Percentiles rank a stretch among this genome's conserved stretches.
phyloP scores from a whole-genome alignment of 1,284 basidiomycete species.

The Porogramme epimiltina region DNA sequence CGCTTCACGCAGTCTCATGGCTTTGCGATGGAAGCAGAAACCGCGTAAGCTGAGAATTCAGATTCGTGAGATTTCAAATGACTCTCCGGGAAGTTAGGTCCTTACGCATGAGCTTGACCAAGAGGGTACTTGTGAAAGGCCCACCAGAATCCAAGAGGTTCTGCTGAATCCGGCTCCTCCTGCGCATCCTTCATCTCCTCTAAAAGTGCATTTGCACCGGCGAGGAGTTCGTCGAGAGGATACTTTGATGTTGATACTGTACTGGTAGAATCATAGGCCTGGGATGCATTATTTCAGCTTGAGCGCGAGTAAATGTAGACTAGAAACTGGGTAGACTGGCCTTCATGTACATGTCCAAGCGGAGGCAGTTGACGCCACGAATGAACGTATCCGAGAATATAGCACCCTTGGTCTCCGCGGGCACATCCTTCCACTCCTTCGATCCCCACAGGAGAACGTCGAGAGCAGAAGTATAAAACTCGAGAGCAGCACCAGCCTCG shows the following conservation, averaged over 20 bases:
- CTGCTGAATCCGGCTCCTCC: background rate
- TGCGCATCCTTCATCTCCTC: slow-evolving; percentile 25
- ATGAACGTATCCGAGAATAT: slow-evolving; percentile 37
- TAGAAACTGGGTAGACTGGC: slow-evolving; percentile 20
- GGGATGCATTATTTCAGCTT: background rate
- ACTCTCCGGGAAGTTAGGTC: slow-evolving; percentile 1
- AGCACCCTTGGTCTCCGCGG: slow-evolving; percentile 29
- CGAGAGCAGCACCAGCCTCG: slow-evolving; percentile 11
- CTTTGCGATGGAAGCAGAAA: slow-evolving; percentile 33
- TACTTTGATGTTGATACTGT: slow-evolving; percentile 17
- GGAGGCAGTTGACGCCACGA: slow-evolving; percentile 33
- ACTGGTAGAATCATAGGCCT: slow-evolving; percentile 13
- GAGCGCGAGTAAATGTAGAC: background rate
- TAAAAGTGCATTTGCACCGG: slow-evolving; percentile 31
- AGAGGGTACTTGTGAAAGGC: slow-evolving; percentile 40
- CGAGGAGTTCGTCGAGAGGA: slow-evolving; percentile 27
- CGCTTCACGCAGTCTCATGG: background rate
- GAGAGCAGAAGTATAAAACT: slow-evolving; percentile 30
- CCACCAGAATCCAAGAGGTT: slow-evolving; percentile 27
- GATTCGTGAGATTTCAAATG: background rate
- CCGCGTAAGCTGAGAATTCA: slow-evolving; percentile 30
- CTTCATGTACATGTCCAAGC: slow-evolving; percentile 34
- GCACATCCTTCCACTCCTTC: slow-evolving; percentile 35
- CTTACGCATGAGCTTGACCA: slow-evolving; percentile 39
- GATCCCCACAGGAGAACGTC: slow-evolving; percentile 44